Evolutionary conservation across 176 grass and related monocot genomes (phyloP), one percentile per base, ranked within the genome.

Genomic region (Avena sativa): DNA sequence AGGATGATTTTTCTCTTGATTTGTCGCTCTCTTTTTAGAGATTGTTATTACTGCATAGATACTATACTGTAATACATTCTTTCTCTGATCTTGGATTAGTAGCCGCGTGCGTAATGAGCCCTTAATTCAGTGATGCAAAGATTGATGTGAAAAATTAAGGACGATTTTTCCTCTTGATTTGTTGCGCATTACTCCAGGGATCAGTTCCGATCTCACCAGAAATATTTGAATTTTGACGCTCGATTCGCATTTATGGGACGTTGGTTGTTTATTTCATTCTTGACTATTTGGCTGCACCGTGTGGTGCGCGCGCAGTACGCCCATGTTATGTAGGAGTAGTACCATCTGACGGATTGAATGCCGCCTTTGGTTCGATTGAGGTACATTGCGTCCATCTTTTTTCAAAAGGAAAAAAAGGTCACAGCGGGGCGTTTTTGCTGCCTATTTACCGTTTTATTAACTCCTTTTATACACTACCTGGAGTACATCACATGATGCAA

Each of bases 201-300:
- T 40, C 38, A 6, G 5, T 40, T 40, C 5, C 38, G 6, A 40
- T 40, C 4, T 40, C 38, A 40, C 38, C 38, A 40, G 6, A 40
- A 40, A 1, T 40, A 40, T 40, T 40, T 40, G 38, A 40, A 40
- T 40, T 40, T 40, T 40, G 6, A 40, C 38, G 38, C 38, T 40
- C 38, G 38, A 40, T 40, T 40, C 38, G 38, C 38, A 40, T 40
- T 40, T 40, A 40, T 40, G 38, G 5, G 38, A 40, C 38, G 38
- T 40, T 48, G 23, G 38, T 40, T 48, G 23, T 23, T 79, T 73
- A 84, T 59, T 14, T 50, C 13, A 84, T 46, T 83, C 64, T 91
- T 84, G 80, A 87, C 74, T 59, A 74, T 80, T 80, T 82, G 59
- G 6, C 61, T 36, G 43, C 71, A 44, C 21, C 53, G 20, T 51